Conservation (phyloP, 305 asterid genomes). For the Fraxinus dipetala region DNA sequence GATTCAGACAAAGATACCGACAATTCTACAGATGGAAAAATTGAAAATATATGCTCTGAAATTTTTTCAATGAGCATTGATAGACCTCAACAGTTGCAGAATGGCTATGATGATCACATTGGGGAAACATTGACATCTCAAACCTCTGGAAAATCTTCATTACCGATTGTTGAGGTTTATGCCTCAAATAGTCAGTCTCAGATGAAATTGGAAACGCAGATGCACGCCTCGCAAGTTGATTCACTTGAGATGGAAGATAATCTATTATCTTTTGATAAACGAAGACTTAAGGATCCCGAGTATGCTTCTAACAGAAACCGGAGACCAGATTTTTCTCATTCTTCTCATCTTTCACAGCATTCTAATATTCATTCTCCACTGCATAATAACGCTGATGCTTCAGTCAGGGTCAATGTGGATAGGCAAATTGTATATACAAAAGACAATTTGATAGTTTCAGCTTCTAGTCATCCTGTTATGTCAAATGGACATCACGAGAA, state of each 20-base stretch:
- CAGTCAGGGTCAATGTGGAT: conserved; percentile 33
- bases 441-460: conserved; percentile 39
- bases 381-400: conserved; percentile 28
- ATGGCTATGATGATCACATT: conserved; percentile 32
- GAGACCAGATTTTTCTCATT: conserved; percentile 37
- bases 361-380: conserved; percentile 31
- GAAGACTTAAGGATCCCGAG: conserved; percentile 66
- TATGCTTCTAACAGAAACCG: conserved; percentile 33
- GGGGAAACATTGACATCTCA: conserved; percentile 37
- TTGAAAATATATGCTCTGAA: conserved; percentile 42
- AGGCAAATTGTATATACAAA: conserved; percentile 46
- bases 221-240: conserved; percentile 27
- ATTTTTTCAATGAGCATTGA: conserved; percentile 45
- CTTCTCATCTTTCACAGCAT: conserved; percentile 34
- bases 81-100: conserved; percentile 34
- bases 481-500: conserved; percentile 39
- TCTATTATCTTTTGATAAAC: conserved; percentile 52
- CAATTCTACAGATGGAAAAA: conserved; percentile 30
- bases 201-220: conserved; percentile 29
- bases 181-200: conserved; percentile 30
- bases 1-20: conserved; percentile 30
- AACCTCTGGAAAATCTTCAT: conserved; percentile 30
- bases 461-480: conserved; percentile 43
- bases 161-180: conserved; percentile 26
- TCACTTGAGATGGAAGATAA: conserved; percentile 49